Percentiles rank a stretch among this genome's conserved stretches.
Conservation (phyloP, 2,329 filamentous ascomycete genomes). For the Elsinoe perseae region DNA sequence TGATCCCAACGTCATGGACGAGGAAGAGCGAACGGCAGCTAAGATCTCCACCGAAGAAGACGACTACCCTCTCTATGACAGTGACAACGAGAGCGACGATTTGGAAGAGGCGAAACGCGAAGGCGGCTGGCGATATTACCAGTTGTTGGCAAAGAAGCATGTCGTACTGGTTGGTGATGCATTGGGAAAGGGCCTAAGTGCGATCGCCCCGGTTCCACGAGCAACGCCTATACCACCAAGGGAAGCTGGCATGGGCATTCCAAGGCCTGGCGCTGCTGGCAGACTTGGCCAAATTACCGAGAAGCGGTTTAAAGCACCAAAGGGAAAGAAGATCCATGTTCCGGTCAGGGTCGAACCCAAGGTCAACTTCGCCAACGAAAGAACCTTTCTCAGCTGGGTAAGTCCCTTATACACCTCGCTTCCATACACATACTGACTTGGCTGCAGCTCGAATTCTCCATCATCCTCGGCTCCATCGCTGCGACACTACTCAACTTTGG, state of each 20-base stretch:
- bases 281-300: slow-evolving; percentile 30
- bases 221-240: slow-evolving; percentile 36
- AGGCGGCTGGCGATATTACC: slow-evolving; percentile 69
- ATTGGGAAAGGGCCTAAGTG: slow-evolving; percentile 30
- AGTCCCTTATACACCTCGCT: slow-evolving; percentile 29
- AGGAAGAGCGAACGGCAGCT: slow-evolving; percentile 73
- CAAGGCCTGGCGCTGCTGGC: slow-evolving; percentile 23
- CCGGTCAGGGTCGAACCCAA: slow-evolving; percentile 94
- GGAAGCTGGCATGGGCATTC: slow-evolving; percentile 38
- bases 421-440: slow-evolving; percentile 1
- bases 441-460: slow-evolving; percentile 78
- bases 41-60: slow-evolving; percentile 50
- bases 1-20: slow-evolving; percentile 50
- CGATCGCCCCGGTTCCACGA: slow-evolving; percentile 31
- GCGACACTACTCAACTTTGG: slow-evolving; percentile 79
- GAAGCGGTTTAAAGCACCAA: slow-evolving; percentile 60
- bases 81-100: slow-evolving; percentile 61
- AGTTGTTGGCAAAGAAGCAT: slow-evolving; percentile 45
- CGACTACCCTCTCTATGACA: slow-evolving; percentile 85
- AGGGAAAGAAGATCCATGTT: slow-evolving; percentile 85
- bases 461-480: slow-evolving; percentile 84
- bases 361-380: slow-evolving; percentile 92
- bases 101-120: slow-evolving; percentile 69
- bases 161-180: slow-evolving; percentile 39
- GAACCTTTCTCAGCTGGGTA: slow-evolving; percentile 92